Evolutionary conservation across 164 flowering plant species (phyloP).

Genomic region (Amborella trichopoda): DNA sequence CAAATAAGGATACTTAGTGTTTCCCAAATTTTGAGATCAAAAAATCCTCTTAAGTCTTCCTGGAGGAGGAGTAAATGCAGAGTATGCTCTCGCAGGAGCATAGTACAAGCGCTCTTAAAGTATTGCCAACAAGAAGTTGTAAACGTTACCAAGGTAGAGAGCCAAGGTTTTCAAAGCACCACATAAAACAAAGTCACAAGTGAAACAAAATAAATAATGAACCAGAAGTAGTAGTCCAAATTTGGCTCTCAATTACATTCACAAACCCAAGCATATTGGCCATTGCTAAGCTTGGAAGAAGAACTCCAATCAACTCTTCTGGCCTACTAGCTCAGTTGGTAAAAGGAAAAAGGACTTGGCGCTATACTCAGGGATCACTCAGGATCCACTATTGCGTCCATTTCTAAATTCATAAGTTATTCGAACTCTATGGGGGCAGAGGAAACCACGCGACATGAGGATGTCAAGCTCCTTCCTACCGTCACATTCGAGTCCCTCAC

Average conservation of each 20-base stretch:
- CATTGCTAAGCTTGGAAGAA: constrained; percentile 95
- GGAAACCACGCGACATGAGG: too few species aligned
- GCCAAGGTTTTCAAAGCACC: constrained; percentile 69
- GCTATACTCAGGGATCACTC: too few species aligned
- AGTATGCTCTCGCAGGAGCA: too few species aligned
- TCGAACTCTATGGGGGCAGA: too few species aligned
- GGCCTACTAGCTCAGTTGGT: constrained; percentile 76
- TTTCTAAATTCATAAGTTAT: too few species aligned
- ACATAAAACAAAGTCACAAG: constrained; percentile 74
- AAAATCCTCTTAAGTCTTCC: too few species aligned
- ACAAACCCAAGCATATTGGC: constrained; percentile 73
- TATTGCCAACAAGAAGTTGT: too few species aligned
- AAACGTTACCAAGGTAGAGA: constrained; percentile 85
- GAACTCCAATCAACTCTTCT: constrained; percentile 66
- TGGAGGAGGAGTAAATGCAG: too few species aligned
- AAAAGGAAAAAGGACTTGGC: constrained; percentile 80
- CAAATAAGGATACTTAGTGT: too few species aligned
- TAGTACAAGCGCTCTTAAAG: too few species aligned
- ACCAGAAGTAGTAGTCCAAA: constrained; percentile 98
- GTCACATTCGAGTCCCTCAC: constrained; percentile 90
- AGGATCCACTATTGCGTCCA: too few species aligned
- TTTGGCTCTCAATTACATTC: constrained; percentile 69
- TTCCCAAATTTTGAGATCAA: too few species aligned
- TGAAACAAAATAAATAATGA: constrained; percentile 82
- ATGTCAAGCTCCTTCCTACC: constrained; percentile 81